These are phyloP conservation scores for Fraxinus quadrangulata DNA, from an alignment of 257 asterid species.

Conservation along the genomic window DNA sequence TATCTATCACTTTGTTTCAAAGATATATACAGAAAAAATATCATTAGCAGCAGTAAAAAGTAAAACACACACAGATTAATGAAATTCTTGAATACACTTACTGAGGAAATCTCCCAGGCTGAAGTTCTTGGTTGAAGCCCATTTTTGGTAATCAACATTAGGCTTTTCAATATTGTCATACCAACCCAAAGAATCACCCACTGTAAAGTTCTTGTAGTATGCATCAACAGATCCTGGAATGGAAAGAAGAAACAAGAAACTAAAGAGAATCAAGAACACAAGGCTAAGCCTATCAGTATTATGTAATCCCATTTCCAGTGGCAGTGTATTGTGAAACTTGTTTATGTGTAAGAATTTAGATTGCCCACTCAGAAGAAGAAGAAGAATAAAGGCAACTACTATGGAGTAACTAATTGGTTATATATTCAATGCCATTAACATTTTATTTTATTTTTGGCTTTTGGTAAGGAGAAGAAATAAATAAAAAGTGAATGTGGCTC, in stretches of 20 bases:
- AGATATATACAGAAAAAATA: too few relatives aligned
- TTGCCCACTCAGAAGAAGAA: background rate
- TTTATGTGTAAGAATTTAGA: background rate
- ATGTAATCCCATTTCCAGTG: background rate
- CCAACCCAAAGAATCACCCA: constrained; percentile 86
- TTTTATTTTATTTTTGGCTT: background rate
- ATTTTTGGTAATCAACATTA: constrained; percentile 62
- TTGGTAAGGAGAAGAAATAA: background rate
- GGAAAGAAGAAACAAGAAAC: constrained; percentile 11
- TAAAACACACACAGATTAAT: background rate
- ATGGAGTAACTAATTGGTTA: background rate
- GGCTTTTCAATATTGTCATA: constrained; percentile 68
- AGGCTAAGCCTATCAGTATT: background rate
- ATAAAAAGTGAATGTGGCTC: background rate
- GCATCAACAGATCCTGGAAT: constrained; percentile 31
- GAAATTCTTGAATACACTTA: constrained; percentile 31
- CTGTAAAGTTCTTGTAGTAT: constrained; percentile 82
- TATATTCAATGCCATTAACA: background rate
- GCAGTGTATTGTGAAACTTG: background rate
- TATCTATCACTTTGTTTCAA: too few relatives aligned
- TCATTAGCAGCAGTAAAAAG: background rate
- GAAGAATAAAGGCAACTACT: background rate
- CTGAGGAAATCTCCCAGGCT: constrained; percentile 90
- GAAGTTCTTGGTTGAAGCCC: constrained; percentile 62
- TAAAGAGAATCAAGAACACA: constrained; percentile 12